These are phyloP conservation scores for Salix koriyanagi DNA, from an alignment of 345 rosid genomes.

Conservation along the genomic window DNA sequence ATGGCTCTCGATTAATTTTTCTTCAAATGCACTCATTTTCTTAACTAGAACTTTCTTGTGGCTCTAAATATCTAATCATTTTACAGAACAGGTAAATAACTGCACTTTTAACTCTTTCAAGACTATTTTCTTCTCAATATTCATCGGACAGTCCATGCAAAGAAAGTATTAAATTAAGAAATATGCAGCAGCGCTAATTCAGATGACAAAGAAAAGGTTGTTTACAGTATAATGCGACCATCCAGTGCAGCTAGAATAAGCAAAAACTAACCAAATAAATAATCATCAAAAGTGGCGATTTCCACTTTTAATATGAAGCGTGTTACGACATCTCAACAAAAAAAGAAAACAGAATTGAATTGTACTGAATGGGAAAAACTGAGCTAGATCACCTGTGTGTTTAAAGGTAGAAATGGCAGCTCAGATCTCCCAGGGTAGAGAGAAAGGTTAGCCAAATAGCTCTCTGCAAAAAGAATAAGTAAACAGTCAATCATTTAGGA, in stretches of 20 bases:
- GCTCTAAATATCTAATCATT: no score
- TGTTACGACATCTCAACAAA: not conserved
- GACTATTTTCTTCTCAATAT: no score
- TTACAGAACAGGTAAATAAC: not conserved
- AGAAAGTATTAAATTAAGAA: not conserved
- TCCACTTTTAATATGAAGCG: not conserved
- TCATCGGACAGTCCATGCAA: not conserved
- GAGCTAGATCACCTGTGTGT: slow-evolving; percentile 55
- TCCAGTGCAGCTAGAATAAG: not conserved
- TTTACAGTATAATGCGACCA: not conserved
- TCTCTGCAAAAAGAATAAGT: slow-evolving; percentile 45
- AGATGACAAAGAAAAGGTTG: not conserved
- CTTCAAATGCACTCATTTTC: no score
- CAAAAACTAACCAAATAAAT: not conserved
- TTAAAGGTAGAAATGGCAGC: slow-evolving; percentile 79
- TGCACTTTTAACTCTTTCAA: not conserved
- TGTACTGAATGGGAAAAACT: not conserved
- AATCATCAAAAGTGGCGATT: not conserved
- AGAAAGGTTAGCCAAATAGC: slow-evolving; percentile 82
- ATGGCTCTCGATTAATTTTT: no score
- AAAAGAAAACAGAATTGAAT: not conserved
- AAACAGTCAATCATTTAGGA: not conserved
- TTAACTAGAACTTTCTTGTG: no score
- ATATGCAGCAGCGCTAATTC: not conserved
- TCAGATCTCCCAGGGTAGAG: slow-evolving; percentile 87